Evolutionary conservation across 345 rosid genomes (phyloP).

Genomic region (Kernera saxatilis): DNA sequence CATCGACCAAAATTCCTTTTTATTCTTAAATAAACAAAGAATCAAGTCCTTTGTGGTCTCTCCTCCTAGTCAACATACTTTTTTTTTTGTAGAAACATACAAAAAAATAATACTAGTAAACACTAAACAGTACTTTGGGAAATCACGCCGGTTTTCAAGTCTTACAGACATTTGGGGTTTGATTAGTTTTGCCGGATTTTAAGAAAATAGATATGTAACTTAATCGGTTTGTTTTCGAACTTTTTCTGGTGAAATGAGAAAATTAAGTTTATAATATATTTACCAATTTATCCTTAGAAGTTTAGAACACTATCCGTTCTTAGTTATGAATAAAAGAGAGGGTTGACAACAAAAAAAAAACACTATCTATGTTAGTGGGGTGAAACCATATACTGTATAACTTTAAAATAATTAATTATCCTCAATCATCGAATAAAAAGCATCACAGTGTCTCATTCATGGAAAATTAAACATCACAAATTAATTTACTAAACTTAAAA

Average conservation of each 20-base stretch:
- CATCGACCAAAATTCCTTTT: not conserved
- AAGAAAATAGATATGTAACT: not conserved
- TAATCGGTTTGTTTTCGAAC: no score
- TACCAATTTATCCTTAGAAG: not conserved
- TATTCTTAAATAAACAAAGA: not conserved
- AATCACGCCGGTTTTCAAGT: not conserved
- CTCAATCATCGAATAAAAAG: not conserved
- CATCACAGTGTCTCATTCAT: not conserved
- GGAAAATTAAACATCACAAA: not conserved
- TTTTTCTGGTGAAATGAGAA: no score
- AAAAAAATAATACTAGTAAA: no score
- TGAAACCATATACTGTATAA: not conserved
- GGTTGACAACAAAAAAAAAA: no score
- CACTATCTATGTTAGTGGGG: not conserved
- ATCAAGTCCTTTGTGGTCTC: not conserved
- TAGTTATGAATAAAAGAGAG: no score
- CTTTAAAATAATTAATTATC: not conserved
- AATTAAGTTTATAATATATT: no score
- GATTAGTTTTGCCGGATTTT: no score
- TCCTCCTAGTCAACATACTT: not conserved
- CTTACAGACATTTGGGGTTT: no score
- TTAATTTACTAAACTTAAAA: not conserved
- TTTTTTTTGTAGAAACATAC: not conserved
- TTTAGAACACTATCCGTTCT: no score
- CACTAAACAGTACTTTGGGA: no score